Base-by-base conservation (phyloP, 257 asterid genomes). In the Solanum habrochaites region DNA sequence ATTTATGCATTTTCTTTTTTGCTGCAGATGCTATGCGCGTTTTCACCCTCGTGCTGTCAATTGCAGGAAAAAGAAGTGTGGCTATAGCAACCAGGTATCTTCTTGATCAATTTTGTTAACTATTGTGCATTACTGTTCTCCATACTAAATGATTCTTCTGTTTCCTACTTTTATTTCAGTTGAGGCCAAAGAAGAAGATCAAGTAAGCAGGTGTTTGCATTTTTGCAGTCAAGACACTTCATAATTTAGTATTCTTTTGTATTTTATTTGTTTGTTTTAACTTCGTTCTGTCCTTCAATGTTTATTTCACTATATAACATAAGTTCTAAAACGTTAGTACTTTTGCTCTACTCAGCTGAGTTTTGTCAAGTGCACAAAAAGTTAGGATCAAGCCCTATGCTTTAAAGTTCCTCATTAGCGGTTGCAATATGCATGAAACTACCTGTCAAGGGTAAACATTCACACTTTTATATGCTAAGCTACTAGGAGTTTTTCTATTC, bases 121-220 rank as follows among this genome's bases (percentile, higher is more conserved):
- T 20, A 12, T 56, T 56, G 66, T 20, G 25, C 66, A 69, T 40
- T 40, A 40, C 25, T 85, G 29, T 82, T 10, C 9, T 5, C 13
- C 12, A 6, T 35, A 42, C 81, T 87, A 64, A 84, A 69, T 35
- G 21, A 12, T 25, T 60, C 37, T n/a, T 13, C 29, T 64, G 37
- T 32, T 47, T 69, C 9, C 29, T 11, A 78, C 32, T 35, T 43
- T 15, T 66, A 39, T 86, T 88, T 78, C 91, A 90, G 92, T 89
- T 90, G 89, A 91, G 93, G 91, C 90, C 92, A 40, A 90, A 91
- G 88, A 91, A 91, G 90, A 91, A 91, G 93, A 89, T 91, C 88
- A 91, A 89, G 88, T 89, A 90, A 90, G 88, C 40, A 27, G 43
- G 69, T 49, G 20, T 64, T 81, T 81, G 69, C 67, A 29, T 49